phyloP scores from a whole-genome alignment of 2,329 filamentous ascomycete genomes.

The Neopestalotiopsis sp. region DNA sequence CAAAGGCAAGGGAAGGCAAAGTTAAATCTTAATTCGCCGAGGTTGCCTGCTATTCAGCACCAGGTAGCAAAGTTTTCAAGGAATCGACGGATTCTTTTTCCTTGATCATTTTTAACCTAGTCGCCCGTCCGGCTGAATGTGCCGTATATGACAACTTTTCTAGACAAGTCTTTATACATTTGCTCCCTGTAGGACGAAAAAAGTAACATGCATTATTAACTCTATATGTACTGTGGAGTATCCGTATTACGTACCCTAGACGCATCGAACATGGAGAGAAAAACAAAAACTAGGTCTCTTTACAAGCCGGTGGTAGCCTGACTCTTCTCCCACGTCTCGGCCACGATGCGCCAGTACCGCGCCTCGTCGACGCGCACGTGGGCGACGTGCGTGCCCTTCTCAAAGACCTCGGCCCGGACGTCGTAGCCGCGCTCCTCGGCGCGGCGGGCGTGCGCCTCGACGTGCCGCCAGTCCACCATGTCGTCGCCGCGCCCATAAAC shows the following conservation, averaged over 20 bases:
- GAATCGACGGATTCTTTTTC: no score
- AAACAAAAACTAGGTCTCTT: neutral
- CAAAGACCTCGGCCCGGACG: conserved; percentile 51
- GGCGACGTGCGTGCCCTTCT: conserved; percentile 54
- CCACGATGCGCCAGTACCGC: conserved; percentile 57
- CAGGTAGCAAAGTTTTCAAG: no score
- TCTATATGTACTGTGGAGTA: neutral
- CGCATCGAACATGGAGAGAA: neutral
- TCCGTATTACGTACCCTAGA: neutral
- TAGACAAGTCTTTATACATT: no score
- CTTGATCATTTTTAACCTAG: no score
- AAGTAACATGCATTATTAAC: neutral
- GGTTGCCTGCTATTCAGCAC: no score
- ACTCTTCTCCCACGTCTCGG: conserved; percentile 48
- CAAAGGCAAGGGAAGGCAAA: no score
- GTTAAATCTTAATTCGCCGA: no score
- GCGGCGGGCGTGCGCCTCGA: conserved; percentile 52
- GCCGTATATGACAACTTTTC: no score
- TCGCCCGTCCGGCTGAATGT: no score
- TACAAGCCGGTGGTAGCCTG: neutral
- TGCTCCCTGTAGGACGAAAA: neutral
- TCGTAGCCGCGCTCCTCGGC: conserved; percentile 44
- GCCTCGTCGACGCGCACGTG: conserved; percentile 49
- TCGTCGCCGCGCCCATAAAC: conserved; percentile 55
- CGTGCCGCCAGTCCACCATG: conserved; percentile 50